A percentile compares a stretch with the other conserved stretches of the same genome.
Evolutionary conservation across 495 filamentous ascomycete species (phyloP).

Genomic region (Trichoderma erinaceum): DNA sequence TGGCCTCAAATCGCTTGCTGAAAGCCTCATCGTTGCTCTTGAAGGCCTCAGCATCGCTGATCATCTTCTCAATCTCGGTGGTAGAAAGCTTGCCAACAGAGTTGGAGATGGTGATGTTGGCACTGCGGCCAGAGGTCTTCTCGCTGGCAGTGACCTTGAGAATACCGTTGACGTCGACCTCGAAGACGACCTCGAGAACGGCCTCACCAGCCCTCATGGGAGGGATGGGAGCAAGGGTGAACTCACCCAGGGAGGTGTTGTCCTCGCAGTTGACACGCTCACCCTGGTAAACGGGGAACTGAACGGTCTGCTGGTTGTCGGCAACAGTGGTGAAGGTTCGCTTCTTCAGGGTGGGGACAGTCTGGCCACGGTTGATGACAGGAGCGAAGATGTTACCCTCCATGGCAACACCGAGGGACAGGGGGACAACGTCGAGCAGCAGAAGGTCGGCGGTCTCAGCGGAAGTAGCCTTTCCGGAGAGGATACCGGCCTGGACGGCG

Average conservation of each 20-base stretch:
- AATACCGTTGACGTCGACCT: conserved; percentile 99
- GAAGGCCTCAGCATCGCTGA: conserved; percentile 95
- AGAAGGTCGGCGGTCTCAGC: conserved; percentile 94
- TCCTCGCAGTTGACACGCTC: conserved; percentile 99
- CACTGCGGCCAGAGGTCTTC: conserved; percentile 95
- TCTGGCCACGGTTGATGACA: conserved; percentile 86
- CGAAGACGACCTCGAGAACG: conserved; percentile 96
- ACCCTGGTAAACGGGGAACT: conserved; percentile 97
- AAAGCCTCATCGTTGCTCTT: conserved; percentile 96
- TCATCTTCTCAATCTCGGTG: conserved; percentile 95
- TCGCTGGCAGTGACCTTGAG: conserved; percentile 99
- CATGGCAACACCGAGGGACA: conserved; percentile 99
- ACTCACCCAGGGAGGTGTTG: conserved; percentile 98
- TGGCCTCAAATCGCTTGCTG: conserved; percentile 97
- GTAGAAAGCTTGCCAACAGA: conserved; percentile 97
- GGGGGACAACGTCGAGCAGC: conserved; percentile 91
- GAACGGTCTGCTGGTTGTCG: conserved; percentile 92
- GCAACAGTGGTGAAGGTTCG: conserved; percentile 95
- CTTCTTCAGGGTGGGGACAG: conserved; percentile 93
- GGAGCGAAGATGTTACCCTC: conserved; percentile 99
- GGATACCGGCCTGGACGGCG: conserved; percentile 96
- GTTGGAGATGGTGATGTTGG: conserved; percentile 99
- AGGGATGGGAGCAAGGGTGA: conserved; percentile 94
- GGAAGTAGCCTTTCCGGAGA: conserved; percentile 92
- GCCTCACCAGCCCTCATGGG: conserved; percentile 98